Conservation (phyloP, 1,284 basidiomycete species). For the Hemileia vastatrix region DNA sequence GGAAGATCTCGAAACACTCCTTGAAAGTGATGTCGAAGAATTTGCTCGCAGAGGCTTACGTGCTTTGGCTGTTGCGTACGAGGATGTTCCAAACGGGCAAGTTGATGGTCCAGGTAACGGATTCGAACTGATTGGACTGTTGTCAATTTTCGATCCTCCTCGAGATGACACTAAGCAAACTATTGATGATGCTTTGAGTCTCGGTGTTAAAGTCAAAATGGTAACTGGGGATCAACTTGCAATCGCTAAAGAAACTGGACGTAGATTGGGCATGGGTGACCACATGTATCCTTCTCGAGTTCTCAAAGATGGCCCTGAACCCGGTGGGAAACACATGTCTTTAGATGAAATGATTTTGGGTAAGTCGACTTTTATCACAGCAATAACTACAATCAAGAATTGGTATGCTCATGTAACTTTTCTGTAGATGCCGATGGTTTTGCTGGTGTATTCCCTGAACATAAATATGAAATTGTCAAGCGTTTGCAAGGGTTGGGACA, state of each 20-base stretch:
- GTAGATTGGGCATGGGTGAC: slow-evolving; percentile 88
- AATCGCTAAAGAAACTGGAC: slow-evolving; percentile 97
- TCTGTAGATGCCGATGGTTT: slow-evolving; percentile 77
- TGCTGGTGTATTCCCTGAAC: slow-evolving; percentile 78
- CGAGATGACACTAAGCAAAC: slow-evolving; percentile 98
- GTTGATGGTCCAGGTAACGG: slow-evolving; percentile 77
- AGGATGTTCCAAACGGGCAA: slow-evolving; percentile 56
- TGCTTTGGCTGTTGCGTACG: slow-evolving; percentile 89
- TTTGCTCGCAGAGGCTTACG: slow-evolving; percentile 93
- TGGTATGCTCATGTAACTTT: slow-evolving; percentile 49
- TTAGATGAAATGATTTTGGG: slow-evolving; percentile 22
- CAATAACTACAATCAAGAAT: slow-evolving; percentile 54
- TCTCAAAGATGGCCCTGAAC: slow-evolving; percentile 76
- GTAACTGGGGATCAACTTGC: slow-evolving; percentile 98
- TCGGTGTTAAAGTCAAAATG: slow-evolving; percentile 99
- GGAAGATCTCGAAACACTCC: slow-evolving; percentile 73
- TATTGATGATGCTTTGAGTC: slow-evolving; percentile 87
- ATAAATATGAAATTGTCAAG: slow-evolving; percentile 58
- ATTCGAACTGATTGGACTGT: slow-evolving; percentile 91
- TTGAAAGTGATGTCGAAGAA: slow-evolving; percentile 90
- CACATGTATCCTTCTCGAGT: slow-evolving; percentile 97
- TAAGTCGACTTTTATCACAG: neutral
- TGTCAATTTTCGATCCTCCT: slow-evolving; percentile 95
- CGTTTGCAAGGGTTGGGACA: slow-evolving; percentile 69
- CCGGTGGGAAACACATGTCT: slow-evolving; percentile 62